Percentiles rank a stretch among this genome's conserved stretches.
Evolutionary conservation across 441 rosid species (phyloP).

Genomic region (Codiaeum variegatum): DNA sequence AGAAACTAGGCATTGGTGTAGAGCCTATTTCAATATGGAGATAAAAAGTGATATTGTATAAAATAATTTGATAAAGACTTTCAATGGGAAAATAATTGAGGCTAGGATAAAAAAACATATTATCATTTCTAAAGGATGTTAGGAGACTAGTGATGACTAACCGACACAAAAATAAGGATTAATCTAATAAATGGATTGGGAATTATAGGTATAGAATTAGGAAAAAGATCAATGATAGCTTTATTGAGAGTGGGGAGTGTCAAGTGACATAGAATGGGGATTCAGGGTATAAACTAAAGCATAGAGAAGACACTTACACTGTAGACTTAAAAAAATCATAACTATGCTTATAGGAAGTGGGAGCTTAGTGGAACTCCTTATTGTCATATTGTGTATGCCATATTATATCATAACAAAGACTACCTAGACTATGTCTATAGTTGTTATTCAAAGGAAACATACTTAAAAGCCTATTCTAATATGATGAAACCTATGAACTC

Average conservation of each 20-base stretch:
- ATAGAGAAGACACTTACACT: not conserved
- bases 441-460: not conserved
- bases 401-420: not conserved
- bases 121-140: not conserved
- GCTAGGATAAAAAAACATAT: not conserved
- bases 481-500: not conserved
- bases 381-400: not conserved
- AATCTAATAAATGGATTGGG: not conserved
- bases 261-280: not conserved
- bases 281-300: not conserved
- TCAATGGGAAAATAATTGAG: not conserved
- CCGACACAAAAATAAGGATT: not conserved
- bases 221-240: not conserved
- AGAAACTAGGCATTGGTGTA: no score
- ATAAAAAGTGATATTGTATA: no score
- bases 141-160: not conserved
- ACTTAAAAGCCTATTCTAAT: not conserved
- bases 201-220: not conserved
- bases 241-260: not conserved
- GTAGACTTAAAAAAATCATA: not conserved
- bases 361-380: not conserved
- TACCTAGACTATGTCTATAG: not conserved
- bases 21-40: no score
- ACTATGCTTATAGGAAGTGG: not conserved
- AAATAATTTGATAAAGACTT: not conserved